Base-by-base conservation (phyloP, 805 yeast species). In the Diddensiella transvaalensis region DNA sequence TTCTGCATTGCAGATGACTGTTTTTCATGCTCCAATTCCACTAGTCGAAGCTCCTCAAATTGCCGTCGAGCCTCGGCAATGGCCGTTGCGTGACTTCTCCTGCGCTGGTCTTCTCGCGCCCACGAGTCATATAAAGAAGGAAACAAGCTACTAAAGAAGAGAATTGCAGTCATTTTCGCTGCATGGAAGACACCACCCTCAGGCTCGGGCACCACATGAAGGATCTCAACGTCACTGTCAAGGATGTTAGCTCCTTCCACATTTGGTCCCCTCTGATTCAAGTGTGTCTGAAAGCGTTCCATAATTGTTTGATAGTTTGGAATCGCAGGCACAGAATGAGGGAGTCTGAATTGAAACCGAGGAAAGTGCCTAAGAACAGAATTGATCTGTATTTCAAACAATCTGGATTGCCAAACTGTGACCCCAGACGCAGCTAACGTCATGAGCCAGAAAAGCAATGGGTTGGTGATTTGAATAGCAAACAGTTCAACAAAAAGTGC, bases 41-140 rank as follows among this genome's bases (percentile, higher is more conserved):
- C 1, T 87, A 85, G 59, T 85, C 47, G 13, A 4, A 19, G 47
- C 23, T 48, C 42, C 5, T 44, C 35, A 10, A 24, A 17, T 32
- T 30, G 21, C 17, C 41, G 21, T n/a, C 42, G 23, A 6, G 40
- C 40, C 22, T 30, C 26, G 18, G 42, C 29, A 13, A 22, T 22
- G 3, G 32, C 22, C 4, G 40, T 23, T 3, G 38, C 44, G 5
- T 22, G 29, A 30, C 17, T 29, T 22, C 44, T 17, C 29, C 48
- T 18, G 18, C 45, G 43, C 17, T 17, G 13, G 26, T 44, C 49
- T 24, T 53, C 57, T 4, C 40, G 45, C 4, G 19, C 42, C 57
- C 57, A 53, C 15, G 40, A 18, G 10, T 53, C 55, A 29, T 53
- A 42, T 40, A 51, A n/a, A 4, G 49, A n/a, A 1, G 57, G 57